Evolutionary conservation across 352 stramenopile species (phyloP).

Genomic region (Pythium brassicae): DNA sequence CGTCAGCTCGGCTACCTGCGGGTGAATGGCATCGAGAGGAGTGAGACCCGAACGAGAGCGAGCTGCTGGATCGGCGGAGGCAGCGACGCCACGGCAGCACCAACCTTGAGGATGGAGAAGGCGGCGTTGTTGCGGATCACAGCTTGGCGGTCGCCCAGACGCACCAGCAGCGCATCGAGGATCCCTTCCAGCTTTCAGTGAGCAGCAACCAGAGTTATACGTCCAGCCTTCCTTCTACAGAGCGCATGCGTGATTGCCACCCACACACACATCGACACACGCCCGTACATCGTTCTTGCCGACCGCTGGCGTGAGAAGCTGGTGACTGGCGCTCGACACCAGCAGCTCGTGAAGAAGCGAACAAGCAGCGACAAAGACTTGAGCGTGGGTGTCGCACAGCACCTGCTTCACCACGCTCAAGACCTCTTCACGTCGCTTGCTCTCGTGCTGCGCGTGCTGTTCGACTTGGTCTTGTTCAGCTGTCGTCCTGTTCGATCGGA

Average conservation of each 20-base stretch:
- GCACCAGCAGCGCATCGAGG: constrained; percentile 7
- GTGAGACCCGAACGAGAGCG: constrained; percentile 6
- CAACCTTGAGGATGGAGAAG: constrained; percentile 23
- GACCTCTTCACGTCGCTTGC: constrained; percentile 10
- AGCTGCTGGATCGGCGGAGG: neutral
- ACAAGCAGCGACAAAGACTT: constrained; percentile 27
- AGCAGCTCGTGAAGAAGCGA: constrained; percentile 14
- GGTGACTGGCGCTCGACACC: neutral
- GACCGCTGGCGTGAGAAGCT: neutral
- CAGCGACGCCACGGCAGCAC: neutral
- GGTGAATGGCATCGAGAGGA: neutral
- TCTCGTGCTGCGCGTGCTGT: neutral
- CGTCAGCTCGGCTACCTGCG: constrained; percentile 28
- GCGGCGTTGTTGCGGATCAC: constrained; percentile 28
- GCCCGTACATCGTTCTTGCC: constrained; percentile 2
- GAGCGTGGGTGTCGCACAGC: constrained; percentile 13
- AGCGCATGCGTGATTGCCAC: too few species aligned
- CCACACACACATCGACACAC: neutral
- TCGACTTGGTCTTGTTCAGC: neutral
- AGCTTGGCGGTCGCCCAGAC: constrained; percentile 20
- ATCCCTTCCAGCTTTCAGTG: constrained; percentile 13
- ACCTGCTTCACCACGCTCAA: constrained; percentile 8
- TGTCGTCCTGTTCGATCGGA: neutral
- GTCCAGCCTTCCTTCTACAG: too few species aligned
- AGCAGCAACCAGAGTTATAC: neutral